phyloP scores from a whole-genome alignment of 2,329 filamentous ascomycete genomes.

The Diaporthe vaccinii region DNA sequence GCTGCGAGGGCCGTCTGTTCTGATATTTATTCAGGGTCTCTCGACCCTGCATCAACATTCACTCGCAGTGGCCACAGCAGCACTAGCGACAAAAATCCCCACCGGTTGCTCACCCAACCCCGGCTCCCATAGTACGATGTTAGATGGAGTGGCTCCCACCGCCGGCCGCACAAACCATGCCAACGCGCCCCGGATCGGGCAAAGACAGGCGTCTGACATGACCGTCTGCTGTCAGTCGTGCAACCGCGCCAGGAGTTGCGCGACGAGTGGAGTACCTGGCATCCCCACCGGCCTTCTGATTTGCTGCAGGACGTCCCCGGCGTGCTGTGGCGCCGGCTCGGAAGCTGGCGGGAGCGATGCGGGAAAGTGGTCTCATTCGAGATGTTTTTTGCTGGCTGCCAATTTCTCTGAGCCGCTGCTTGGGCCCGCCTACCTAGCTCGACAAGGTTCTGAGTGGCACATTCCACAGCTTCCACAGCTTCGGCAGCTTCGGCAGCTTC shows the following conservation, averaged over 20 bases:
- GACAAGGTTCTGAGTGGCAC: neutral
- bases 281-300: neutral
- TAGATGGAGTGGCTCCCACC: conserved; percentile 9
- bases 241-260: conserved; percentile 32
- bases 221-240: conserved; percentile 40
- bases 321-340: conserved; percentile 24
- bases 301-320: neutral
- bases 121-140: conserved; percentile 17
- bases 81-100: neutral
- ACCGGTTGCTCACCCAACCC: neutral
- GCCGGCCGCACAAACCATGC: neutral
- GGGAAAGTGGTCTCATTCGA: conserved; percentile 19
- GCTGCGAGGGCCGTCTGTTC: neutral
- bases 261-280: conserved; percentile 32
- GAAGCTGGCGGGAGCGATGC: conserved; percentile 31
- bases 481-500: neutral
- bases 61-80: neutral
- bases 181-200: conserved; percentile 24
- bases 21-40: conserved; percentile 25
- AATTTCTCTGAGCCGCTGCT: neutral
- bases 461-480: conserved; percentile 11
- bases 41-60: neutral
- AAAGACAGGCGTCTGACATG: conserved; percentile 31
- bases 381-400: neutral
- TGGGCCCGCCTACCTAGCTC: neutral